Base-by-base conservation (phyloP, 2,329 filamentous ascomycete species). In the Colletotrichum abscissum region DNA sequence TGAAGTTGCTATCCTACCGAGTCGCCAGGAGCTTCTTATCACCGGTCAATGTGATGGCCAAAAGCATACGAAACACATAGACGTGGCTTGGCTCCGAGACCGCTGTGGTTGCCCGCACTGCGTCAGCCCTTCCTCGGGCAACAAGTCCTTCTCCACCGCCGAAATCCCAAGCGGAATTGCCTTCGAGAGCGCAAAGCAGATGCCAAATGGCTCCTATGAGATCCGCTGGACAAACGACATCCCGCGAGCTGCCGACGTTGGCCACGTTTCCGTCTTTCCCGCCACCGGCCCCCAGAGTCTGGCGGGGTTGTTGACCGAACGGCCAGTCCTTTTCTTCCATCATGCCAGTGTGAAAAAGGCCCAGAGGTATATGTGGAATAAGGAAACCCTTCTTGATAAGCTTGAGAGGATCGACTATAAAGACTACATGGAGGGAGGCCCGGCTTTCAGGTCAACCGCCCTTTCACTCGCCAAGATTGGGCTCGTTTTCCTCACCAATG, bases 401-500 rank as follows among this genome's bases (percentile, higher is more conserved):
- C 84, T 91, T 12, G 83, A 85, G 62, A 91, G 88, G 81, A 85
- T 97, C 56, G 86, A 91, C 67, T 98, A 93, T 82, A 79, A 90
- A 0, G 90, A 92, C 52, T 98, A 95, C 82, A 92, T 97, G 87
- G 80, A 87, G 16, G 79, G 83, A 22, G 90, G 89, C 60, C 78
- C 81, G 0, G 85, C 85, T 0, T 91, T 97, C 69, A 88, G 88
- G 78, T 80, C 85, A 3, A 92, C 90, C 3, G 84, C 98, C 66
- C 81, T 85, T 14, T 87, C 91, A 63, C 85, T 98, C 4, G 84
- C 88, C 46, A 84, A 84, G 38, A 88, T 92, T 63, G 97, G 97
- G 0, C 84, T 98, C 0, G 84, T 98, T 19, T 94, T 97, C 81
- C 82, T 98, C 33, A 90, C 89, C 62, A 89, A 90, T 73, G 92